These are phyloP conservation scores for Gaeumannomyces sp. DNA, from an alignment of 2,329 filamentous ascomycete species.

Conservation along the genomic window DNA sequence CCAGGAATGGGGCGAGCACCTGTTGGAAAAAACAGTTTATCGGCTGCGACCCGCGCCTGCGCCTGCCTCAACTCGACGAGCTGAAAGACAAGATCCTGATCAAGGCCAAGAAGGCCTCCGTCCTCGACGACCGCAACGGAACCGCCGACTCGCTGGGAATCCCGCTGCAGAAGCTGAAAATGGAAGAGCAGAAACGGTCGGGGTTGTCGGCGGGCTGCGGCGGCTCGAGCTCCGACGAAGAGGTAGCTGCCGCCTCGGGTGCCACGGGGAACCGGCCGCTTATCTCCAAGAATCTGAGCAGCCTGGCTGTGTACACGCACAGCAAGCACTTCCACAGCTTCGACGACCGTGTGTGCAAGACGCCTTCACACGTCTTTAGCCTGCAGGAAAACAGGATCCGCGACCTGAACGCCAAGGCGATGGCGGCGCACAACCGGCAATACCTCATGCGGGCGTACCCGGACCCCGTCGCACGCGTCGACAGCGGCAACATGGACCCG, in stretches of 20 bases:
- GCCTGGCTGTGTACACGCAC: slow-evolving; percentile 78
- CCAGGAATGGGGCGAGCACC: slow-evolving; percentile 71
- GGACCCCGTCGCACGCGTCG: slow-evolving; percentile 61
- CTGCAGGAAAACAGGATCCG: slow-evolving; percentile 75
- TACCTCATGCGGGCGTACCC: slow-evolving; percentile 93
- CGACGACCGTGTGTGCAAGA: slow-evolving; percentile 54
- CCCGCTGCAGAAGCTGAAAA: slow-evolving; percentile 26
- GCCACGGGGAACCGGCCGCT: slow-evolving; percentile 24
- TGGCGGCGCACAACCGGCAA: slow-evolving; percentile 81
- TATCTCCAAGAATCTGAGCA: slow-evolving; percentile 66
- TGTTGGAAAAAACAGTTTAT: slow-evolving; percentile 57
- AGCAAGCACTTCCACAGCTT: slow-evolving; percentile 76
- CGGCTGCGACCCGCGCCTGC: slow-evolving; percentile 43
- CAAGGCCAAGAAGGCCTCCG: slow-evolving; percentile 63
- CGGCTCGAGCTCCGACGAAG: slow-evolving; percentile 37
- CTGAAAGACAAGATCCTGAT: slow-evolving; percentile 75
- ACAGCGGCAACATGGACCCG: slow-evolving; percentile 92
- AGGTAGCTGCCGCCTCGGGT: slow-evolving; percentile 20
- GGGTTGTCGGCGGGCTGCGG: slow-evolving; percentile 11
- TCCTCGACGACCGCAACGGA: slow-evolving; percentile 21
- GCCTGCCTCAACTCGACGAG: slow-evolving; percentile 64
- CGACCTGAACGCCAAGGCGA: slow-evolving; percentile 53
- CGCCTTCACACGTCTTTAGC: slow-evolving; percentile 71
- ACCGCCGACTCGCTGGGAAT: slow-evolving; percentile 22
- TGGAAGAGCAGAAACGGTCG: slow-evolving; percentile 27